phyloP scores from a whole-genome alignment of 441 rosid species.

The Erysimum cheiri region DNA sequence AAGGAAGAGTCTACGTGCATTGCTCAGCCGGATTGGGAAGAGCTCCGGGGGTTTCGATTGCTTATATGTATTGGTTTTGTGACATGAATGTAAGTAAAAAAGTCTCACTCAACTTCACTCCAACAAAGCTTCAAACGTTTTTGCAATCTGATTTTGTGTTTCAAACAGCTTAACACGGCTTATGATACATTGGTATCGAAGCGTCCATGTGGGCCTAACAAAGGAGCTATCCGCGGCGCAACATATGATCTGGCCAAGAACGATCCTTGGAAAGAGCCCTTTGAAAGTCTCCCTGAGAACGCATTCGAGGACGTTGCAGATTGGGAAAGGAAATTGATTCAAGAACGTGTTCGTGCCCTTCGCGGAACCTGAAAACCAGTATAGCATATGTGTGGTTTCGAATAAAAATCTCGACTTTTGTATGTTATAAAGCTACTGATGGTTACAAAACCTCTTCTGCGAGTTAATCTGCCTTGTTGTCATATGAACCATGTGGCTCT shows the following conservation, averaged over 20 bases:
- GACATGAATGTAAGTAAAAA: constrained; percentile 63
- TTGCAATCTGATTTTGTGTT: constrained; percentile 16
- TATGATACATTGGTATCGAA: constrained; percentile 69
- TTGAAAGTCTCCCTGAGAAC: constrained; percentile 76
- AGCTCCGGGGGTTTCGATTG: constrained; percentile 87
- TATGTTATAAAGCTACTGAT: constrained; percentile 26
- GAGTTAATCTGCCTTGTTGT: not conserved
- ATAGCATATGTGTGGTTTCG: not conserved
- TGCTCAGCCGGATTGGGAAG: constrained; percentile 96
- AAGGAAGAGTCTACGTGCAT: constrained; percentile 81
- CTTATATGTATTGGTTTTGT: constrained; percentile 85
- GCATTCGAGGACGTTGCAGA: constrained; percentile 82
- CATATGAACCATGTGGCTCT: not conserved
- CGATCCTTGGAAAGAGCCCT: constrained; percentile 79
- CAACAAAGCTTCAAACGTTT: constrained; percentile 12
- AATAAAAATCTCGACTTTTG: not conserved
- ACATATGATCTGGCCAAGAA: constrained; percentile 87
- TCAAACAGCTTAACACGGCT: constrained; percentile 67
- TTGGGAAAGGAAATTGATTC: constrained; percentile 89
- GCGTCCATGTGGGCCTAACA: constrained; percentile 89
- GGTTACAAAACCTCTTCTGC: not conserved
- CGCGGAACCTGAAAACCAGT: constrained; percentile 57
- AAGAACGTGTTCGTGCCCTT: constrained; percentile 61
- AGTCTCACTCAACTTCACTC: constrained; percentile 22
- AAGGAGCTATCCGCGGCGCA: constrained; percentile 75